These are phyloP conservation scores for Venturia aucupariae DNA, from an alignment of 2,329 filamentous ascomycete species.

Conservation along the genomic window DNA sequence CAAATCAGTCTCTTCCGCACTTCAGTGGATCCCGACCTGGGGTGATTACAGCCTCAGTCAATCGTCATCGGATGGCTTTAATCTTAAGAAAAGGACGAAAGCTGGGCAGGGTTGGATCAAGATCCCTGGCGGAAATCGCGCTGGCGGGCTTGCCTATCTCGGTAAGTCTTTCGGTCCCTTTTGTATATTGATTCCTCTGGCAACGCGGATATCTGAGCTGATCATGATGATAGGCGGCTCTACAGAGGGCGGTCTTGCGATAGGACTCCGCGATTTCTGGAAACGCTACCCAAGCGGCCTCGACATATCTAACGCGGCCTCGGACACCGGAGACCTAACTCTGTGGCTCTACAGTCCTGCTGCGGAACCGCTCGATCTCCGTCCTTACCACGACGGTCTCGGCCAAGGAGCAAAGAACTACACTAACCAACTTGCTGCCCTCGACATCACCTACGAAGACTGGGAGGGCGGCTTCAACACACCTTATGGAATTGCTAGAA, in stretches of 20 bases:
- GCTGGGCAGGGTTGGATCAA: slow-evolving; percentile 49
- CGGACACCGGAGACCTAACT: slow-evolving; percentile 44
- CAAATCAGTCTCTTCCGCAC: slow-evolving; percentile 35
- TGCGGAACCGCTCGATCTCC: slow-evolving; percentile 46
- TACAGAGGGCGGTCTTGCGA: slow-evolving; percentile 47
- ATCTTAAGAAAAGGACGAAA: slow-evolving; percentile 51
- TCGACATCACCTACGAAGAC: slow-evolving; percentile 56
- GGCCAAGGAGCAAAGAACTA: slow-evolving; percentile 42
- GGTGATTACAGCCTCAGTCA: slow-evolving; percentile 49
- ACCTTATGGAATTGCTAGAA: slow-evolving; percentile 49
- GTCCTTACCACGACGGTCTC: slow-evolving; percentile 50
- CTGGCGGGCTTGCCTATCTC: slow-evolving; percentile 50
- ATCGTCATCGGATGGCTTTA: slow-evolving; percentile 52
- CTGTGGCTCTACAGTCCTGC: slow-evolving; percentile 52
- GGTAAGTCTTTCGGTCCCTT: slow-evolving; percentile 25
- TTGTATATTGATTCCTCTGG: not conserved
- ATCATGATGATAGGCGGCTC: slow-evolving; percentile 28
- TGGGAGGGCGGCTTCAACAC: slow-evolving; percentile 48
- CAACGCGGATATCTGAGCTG: not conserved
- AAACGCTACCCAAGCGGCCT: slow-evolving; percentile 52
- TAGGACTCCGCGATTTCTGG: slow-evolving; percentile 54
- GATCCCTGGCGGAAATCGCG: slow-evolving; percentile 46
- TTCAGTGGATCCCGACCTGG: slow-evolving; percentile 52
- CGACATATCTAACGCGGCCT: slow-evolving; percentile 44
- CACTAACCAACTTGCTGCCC: slow-evolving; percentile 48